Percentiles rank a stretch among this genome's conserved stretches.
Evolutionary conservation across 1,139 yeast genomes (phyloP).

Genomic region (Kurtzmaniella quercitrusa): DNA sequence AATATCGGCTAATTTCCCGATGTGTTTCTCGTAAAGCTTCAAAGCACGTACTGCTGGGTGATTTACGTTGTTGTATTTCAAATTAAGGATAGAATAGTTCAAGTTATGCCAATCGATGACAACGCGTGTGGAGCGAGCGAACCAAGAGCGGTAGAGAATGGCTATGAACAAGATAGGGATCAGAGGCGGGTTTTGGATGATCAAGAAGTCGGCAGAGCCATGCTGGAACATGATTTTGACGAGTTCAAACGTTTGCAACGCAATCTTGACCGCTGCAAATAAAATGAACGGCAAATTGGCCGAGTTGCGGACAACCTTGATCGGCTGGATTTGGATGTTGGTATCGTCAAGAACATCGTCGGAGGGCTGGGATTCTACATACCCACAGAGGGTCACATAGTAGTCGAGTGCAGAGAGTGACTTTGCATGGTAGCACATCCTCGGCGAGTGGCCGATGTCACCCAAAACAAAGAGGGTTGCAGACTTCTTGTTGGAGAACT

Average conservation of each 20-base stretch:
- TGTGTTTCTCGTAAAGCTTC: slow-evolving; percentile 49
- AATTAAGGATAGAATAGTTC: slow-evolving; percentile 76
- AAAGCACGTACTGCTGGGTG: slow-evolving; percentile 66
- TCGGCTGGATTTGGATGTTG: slow-evolving; percentile 48
- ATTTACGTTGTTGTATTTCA: slow-evolving; percentile 48
- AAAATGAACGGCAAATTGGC: slow-evolving; percentile 47
- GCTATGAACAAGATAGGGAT: slow-evolving; percentile 73
- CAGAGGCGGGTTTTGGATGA: slow-evolving; percentile 92
- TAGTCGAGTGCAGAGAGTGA: slow-evolving; percentile 70
- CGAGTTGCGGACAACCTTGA: slow-evolving; percentile 44
- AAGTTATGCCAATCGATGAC: slow-evolving; percentile 96
- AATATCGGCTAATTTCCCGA: slow-evolving; percentile 60
- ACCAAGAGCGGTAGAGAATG: slow-evolving; percentile 47
- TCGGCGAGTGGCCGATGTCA: slow-evolving; percentile 91
- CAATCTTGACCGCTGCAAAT: slow-evolving; percentile 59
- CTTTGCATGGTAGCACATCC: slow-evolving; percentile 88
- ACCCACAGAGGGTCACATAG: slow-evolving; percentile 83
- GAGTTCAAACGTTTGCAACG: slow-evolving; percentile 49
- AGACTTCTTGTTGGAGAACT: slow-evolving; percentile 30
- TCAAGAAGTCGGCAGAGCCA: slow-evolving; percentile 62
- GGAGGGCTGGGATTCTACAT: slow-evolving; percentile 58
- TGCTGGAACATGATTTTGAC: slow-evolving; percentile 45
- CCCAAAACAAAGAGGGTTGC: slow-evolving; percentile 83
- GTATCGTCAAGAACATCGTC: slow-evolving; percentile 45
- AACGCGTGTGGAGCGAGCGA: slow-evolving; percentile 57